These are phyloP conservation scores for Rubia tinctorum DNA, from an alignment of 305 asterid species.

Conservation along the genomic window DNA sequence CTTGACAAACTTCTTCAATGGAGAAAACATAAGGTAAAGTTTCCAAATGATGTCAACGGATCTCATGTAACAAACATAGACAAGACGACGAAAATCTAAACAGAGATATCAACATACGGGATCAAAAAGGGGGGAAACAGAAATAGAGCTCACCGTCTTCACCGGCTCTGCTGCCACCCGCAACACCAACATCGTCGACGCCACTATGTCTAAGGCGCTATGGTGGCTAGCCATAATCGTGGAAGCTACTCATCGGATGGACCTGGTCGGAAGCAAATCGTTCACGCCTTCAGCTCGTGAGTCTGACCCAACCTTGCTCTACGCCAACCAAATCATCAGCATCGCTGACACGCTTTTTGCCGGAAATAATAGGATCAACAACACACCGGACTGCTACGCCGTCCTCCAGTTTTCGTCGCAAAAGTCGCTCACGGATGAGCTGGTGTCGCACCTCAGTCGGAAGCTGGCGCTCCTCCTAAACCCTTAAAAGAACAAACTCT, in stretches of 20 bases:
- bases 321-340: conserved; percentile 82
- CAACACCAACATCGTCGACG: neutral
- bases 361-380: conserved; percentile 78
- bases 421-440: conserved; percentile 62
- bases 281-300: conserved; percentile 91
- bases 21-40: too few species aligned
- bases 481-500: too few species aligned
- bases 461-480: too few species aligned
- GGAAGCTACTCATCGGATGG: conserved; percentile 52
- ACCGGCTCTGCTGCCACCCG: conserved; percentile 16
- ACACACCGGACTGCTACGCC: conserved; percentile 71
- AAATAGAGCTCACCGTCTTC: conserved; percentile 74
- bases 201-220: conserved; percentile 62
- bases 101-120: neutral
- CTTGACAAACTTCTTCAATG: too few species aligned
- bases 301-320: conserved; percentile 74
- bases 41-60: too few species aligned
- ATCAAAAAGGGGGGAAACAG: neutral
- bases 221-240: conserved; percentile 59
- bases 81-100: neutral
- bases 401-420: conserved; percentile 66
- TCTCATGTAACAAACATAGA: too few species aligned
- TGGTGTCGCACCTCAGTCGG: too few species aligned
- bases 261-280: conserved; percentile 71
- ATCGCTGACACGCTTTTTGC: conserved; percentile 82